Conservation (phyloP, 148 eudicot genomes). For the Fagopyrum homotropicum region DNA sequence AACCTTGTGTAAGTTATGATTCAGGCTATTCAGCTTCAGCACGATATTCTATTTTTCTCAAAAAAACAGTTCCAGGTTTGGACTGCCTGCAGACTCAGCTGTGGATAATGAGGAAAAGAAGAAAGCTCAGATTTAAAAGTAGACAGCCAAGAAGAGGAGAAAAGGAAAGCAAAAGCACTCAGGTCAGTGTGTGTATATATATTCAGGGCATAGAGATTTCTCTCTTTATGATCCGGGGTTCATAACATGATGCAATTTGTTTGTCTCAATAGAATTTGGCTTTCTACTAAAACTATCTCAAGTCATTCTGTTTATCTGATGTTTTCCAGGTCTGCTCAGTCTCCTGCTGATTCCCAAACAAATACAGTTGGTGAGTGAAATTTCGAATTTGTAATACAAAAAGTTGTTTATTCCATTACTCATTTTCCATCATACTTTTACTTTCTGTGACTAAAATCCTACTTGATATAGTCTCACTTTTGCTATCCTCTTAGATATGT, state of each 20-base stretch:
- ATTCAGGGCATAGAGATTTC: neutral
- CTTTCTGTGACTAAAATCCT: neutral
- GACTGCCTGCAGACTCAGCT: slow-evolving; percentile 29
- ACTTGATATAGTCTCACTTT: neutral
- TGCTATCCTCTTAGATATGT: neutral
- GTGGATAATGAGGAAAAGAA: slow-evolving; percentile 62
- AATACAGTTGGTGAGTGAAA: slow-evolving; percentile 2
- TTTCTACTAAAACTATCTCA: neutral
- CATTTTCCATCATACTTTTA: neutral
- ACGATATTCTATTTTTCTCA: neutral
- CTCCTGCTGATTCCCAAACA: slow-evolving; percentile 10
- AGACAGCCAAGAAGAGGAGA: slow-evolving; percentile 65
- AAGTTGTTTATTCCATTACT: neutral
- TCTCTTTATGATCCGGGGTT: neutral
- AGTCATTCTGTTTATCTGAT: slow-evolving; percentile 8
- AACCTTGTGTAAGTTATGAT: neutral
- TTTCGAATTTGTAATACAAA: slow-evolving; percentile 1
- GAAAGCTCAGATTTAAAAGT: slow-evolving; percentile 54
- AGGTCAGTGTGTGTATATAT: slow-evolving; percentile 35
- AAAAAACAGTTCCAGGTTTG: slow-evolving; percentile 45
- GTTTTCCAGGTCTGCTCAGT: slow-evolving; percentile 10
- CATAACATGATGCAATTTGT: neutral
- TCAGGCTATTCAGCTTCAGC: neutral
- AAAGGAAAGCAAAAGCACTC: slow-evolving; percentile 83
- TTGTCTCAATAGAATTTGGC: neutral